Base-by-base conservation (phyloP, 495 filamentous ascomycete genomes). In the Saxophila tyrrhenica region DNA sequence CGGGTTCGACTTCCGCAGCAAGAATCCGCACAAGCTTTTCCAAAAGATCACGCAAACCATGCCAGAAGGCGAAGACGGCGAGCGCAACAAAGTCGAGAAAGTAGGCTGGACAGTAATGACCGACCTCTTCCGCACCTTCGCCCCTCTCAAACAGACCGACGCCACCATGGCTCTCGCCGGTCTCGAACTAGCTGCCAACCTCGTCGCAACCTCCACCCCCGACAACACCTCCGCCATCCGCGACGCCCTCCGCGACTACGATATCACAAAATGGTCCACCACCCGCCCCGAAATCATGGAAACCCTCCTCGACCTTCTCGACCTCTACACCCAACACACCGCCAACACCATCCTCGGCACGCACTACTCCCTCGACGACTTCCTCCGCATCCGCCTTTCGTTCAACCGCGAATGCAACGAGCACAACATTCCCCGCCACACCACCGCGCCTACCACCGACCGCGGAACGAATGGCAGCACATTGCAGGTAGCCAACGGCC, bases 1-100 rank as follows among this genome's bases (percentile, higher is more conserved):
- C 21, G 83, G 84, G 48, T 98, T 97, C 63, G 92, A 98, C 68
- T 97, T 95, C 63, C 82, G 91, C n/a, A 85, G 80, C 41, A 84
- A 88, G 35, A 84, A 94, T 63, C 88, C 92, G 0, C 86, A 95
- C 51, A 86, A 88, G 57, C 73, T 86, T 13, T 69, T 95, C 38
- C 70, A 85, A 56, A 97, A 97, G 69, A 72, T 95, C 29, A 68
- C 75, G 25, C 77, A 78, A 59, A 65, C 65, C 10, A 61, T 81
- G 15, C 39, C 57, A 5, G 51, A 50, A 1, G 25, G 39, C 32
- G 51, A 46, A 11, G 62, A 72, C 39, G 51, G 41, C 10, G 62
- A 72, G 20, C 71, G 69, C 17, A 70, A 82, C 21, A 73, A 78
- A 0, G 69, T 68, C 7, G 65, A 60, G 0, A 70, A 69, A 48